phyloP scores from a whole-genome alignment of 495 filamentous ascomycete species.

The Platismatia glauca region DNA sequence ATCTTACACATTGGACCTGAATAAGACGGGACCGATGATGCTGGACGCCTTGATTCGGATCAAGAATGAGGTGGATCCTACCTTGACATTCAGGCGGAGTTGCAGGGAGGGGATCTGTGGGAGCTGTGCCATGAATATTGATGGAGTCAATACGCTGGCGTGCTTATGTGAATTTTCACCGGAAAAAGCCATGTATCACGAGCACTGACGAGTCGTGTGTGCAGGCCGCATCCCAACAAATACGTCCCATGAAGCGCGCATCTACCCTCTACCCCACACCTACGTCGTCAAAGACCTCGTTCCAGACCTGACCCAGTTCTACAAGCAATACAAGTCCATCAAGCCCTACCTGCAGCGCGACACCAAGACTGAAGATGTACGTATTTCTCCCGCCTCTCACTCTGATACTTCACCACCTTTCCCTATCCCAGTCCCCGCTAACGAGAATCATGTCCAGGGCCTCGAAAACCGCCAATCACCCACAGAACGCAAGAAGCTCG shows the following conservation, averaged over 20 bases:
- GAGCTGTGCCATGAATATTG: slow-evolving; percentile 99
- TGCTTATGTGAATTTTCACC: slow-evolving; percentile 77
- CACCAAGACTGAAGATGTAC: slow-evolving; percentile 65
- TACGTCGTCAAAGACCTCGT: slow-evolving; percentile 99
- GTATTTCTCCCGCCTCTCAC: slow-evolving; percentile 31
- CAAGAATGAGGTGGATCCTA: slow-evolving; percentile 98
- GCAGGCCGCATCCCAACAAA: slow-evolving; percentile 90
- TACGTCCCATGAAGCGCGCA: slow-evolving; percentile 69
- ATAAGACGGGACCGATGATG: slow-evolving; percentile 98
- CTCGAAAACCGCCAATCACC: slow-evolving; percentile 83
- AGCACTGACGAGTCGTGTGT: neutral
- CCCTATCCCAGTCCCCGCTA: slow-evolving; percentile 6
- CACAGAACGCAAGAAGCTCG: slow-evolving; percentile 88
- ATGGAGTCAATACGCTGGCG: slow-evolving; percentile 91
- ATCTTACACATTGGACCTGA: slow-evolving; percentile 84
- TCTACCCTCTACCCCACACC: slow-evolving; percentile 97
- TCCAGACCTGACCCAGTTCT: slow-evolving; percentile 94
- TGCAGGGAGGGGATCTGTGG: slow-evolving; percentile 98
- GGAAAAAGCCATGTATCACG: neutral
- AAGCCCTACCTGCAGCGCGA: slow-evolving; percentile 94
- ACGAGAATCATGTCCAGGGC: too few relatives aligned
- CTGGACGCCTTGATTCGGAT: slow-evolving; percentile 92
- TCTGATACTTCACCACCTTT: neutral
- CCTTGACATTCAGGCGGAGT: slow-evolving; percentile 86
- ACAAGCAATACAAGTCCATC: slow-evolving; percentile 99